Conservation (phyloP, 2,329 filamentous ascomycete genomes). For the Sporothrix schenckii region DNA sequence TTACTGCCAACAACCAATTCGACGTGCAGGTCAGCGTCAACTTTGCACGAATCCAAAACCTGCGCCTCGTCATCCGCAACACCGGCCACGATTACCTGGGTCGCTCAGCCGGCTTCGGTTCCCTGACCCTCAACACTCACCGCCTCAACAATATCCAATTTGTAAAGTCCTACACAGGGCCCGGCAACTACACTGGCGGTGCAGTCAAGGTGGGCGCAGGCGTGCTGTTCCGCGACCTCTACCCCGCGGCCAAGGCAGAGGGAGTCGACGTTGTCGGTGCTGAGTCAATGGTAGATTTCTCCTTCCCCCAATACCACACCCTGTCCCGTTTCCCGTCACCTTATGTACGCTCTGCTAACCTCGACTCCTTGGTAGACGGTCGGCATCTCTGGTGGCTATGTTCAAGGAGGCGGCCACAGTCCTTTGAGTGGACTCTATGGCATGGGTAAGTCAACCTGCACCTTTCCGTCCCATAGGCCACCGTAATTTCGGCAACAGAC, state of each 20-base stretch:
- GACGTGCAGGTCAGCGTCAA: slow-evolving; percentile 43
- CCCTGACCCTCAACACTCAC: slow-evolving; percentile 61
- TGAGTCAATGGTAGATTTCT: slow-evolving; percentile 45
- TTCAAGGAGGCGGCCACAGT: slow-evolving; percentile 55
- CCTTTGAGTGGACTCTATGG: slow-evolving; percentile 48
- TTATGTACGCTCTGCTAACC: background rate
- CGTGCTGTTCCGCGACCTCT: slow-evolving; percentile 50
- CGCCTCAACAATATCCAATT: slow-evolving; percentile 50
- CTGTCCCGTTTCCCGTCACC: background rate
- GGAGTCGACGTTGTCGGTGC: slow-evolving; percentile 54
- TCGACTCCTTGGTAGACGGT: slow-evolving; percentile 25
- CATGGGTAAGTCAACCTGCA: slow-evolving; percentile 36
- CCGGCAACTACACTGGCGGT: slow-evolving; percentile 48
- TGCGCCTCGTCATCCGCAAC: slow-evolving; percentile 59
- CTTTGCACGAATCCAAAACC: slow-evolving; percentile 51
- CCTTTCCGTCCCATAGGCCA: background rate
- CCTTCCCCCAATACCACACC: background rate
- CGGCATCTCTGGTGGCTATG: slow-evolving; percentile 57
- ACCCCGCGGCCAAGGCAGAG: slow-evolving; percentile 46
- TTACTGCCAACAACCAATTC: slow-evolving; percentile 38
- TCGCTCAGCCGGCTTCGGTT: slow-evolving; percentile 62
- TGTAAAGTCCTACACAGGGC: slow-evolving; percentile 41
- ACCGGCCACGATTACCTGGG: slow-evolving; percentile 59
- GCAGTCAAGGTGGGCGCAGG: slow-evolving; percentile 55
- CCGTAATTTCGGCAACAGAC: background rate